These are phyloP conservation scores for Leccinum griseonigrum DNA, from an alignment of 1,284 basidiomycete species.

Conservation along the genomic window DNA sequence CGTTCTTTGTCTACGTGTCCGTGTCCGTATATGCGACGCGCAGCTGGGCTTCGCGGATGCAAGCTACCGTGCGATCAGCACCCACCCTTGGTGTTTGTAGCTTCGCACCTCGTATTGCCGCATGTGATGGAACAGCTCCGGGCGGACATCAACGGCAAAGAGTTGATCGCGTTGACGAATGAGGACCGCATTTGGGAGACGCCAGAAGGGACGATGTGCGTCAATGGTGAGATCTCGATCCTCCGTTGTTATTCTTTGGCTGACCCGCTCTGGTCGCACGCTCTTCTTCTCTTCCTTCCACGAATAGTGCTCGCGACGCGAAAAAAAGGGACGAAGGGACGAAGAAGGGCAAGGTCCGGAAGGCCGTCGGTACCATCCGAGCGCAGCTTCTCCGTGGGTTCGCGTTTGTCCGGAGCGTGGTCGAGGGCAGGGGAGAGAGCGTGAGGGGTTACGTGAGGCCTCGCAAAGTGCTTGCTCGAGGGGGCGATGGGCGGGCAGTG, in stretches of 20 bases:
- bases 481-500: conserved; percentile 58
- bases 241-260: not conserved
- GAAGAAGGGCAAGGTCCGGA: conserved; percentile 79
- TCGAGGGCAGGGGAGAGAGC: conserved; percentile 41
- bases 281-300: not conserved
- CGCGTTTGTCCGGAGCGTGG: conserved; percentile 62
- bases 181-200: conserved; percentile 83
- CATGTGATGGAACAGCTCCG: conserved; percentile 66
- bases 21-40: conserved; percentile 10
- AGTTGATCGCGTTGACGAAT: conserved; percentile 63
- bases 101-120: conserved; percentile 66
- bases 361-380: conserved; percentile 55
- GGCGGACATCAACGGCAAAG: conserved; percentile 57
- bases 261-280: not conserved
- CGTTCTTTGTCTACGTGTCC: not conserved
- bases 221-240: conserved; percentile 60
- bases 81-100: conserved; percentile 67
- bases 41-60: conserved; percentile 60
- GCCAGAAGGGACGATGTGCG: conserved; percentile 72
- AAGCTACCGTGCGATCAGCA: conserved; percentile 72
- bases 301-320: conserved; percentile 60
- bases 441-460: conserved; percentile 54
- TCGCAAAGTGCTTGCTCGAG: conserved; percentile 62
- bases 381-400: conserved; percentile 64
- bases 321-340: conserved; percentile 51